Percentiles rank a stretch among this genome's conserved stretches.
Conservation (phyloP, 2,329 filamentous ascomycete genomes). For the Neospermospora avenae region DNA sequence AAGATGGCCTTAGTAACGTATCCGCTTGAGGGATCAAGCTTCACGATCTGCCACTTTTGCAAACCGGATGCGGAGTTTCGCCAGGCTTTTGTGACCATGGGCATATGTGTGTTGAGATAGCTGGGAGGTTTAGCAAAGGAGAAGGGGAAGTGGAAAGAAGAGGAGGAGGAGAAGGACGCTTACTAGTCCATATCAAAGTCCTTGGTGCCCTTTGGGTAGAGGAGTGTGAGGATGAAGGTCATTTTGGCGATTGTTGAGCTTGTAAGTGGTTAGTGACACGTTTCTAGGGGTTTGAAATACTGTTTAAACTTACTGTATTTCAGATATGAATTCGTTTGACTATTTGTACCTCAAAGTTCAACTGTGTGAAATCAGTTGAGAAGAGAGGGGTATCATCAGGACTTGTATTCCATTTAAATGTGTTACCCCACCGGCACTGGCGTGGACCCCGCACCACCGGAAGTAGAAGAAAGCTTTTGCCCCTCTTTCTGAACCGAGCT, state of each 20-base stretch:
- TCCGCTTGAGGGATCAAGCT: conserved; percentile 3
- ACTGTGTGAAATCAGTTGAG: not conserved
- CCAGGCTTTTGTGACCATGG: not conserved
- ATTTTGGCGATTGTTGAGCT: not conserved
- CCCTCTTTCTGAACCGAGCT: not conserved
- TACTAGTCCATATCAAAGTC: conserved; percentile 12
- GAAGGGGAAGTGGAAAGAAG: not conserved
- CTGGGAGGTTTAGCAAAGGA: not conserved
- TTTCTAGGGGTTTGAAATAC: not conserved
- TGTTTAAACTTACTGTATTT: not conserved
- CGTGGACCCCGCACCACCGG: not conserved
- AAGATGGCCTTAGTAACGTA: conserved; percentile 1
- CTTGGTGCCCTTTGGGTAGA: conserved; percentile 9
- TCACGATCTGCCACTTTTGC: conserved; percentile 6
- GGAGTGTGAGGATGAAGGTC: conserved; percentile 5
- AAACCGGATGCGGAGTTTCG: not conserved
- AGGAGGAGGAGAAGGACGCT: not conserved
- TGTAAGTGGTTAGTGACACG: not conserved
- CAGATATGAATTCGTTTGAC: too few species aligned
- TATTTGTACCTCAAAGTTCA: too few species aligned
- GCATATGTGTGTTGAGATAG: conserved; percentile 13
- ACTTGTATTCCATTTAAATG: not conserved
- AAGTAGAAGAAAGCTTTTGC: not conserved
- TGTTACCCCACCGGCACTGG: not conserved
- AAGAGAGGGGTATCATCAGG: not conserved